Conservation (phyloP, 805 yeast genomes). For the Zygotorulaspora chibaensis region DNA sequence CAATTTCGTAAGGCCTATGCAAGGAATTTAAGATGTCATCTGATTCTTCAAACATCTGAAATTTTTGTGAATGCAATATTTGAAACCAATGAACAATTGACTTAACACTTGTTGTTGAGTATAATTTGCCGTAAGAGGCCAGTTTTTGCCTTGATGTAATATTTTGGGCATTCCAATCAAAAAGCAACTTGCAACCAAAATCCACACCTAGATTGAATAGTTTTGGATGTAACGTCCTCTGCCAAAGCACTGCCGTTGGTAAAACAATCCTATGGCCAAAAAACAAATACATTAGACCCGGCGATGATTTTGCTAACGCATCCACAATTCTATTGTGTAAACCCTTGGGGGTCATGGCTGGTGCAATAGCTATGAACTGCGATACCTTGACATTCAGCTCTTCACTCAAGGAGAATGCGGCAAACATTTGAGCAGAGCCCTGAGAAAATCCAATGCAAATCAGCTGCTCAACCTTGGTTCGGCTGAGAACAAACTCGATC, state of each 20-base stretch:
- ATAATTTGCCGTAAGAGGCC: constrained; percentile 79
- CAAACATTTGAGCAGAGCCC: constrained; percentile 92
- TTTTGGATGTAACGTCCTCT: constrained; percentile 38
- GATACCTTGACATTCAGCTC: constrained; percentile 53
- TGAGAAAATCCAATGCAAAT: constrained; percentile 87
- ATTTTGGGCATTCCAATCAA: constrained; percentile 75
- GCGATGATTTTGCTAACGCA: constrained; percentile 69
- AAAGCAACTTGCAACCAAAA: constrained; percentile 57
- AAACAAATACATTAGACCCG: constrained; percentile 60
- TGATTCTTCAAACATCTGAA: constrained; percentile 85
- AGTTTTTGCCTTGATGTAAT: constrained; percentile 70
- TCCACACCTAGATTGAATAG: constrained; percentile 54
- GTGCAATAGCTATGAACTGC: constrained; percentile 77
- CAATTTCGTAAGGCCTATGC: constrained; percentile 35
- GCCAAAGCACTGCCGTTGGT: constrained; percentile 79
- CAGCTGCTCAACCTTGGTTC: constrained; percentile 43
- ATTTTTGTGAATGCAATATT: constrained; percentile 67
- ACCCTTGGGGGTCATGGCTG: constrained; percentile 91
- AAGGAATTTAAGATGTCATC: constrained; percentile 37
- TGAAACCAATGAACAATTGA: constrained; percentile 96
- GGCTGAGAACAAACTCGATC: constrained; percentile 62
- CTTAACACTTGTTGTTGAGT: constrained; percentile 88
- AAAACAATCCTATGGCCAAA: constrained; percentile 74
- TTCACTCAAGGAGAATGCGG: constrained; percentile 65
- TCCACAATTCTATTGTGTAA: constrained; percentile 72